phyloP scores from a whole-genome alignment of 257 asterid genomes.

The Avicennia marina region DNA sequence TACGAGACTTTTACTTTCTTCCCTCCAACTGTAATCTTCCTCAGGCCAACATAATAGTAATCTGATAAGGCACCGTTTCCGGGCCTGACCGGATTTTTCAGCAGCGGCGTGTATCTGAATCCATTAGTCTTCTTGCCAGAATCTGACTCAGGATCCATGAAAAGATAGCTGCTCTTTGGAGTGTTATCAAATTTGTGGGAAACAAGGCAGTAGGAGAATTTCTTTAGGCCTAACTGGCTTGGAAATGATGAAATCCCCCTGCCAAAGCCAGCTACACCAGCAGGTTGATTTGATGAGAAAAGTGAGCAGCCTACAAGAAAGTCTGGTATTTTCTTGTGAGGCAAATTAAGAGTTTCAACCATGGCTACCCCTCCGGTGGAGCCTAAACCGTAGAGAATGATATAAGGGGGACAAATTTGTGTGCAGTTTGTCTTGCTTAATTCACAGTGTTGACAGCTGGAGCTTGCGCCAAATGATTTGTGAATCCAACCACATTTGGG shows the following conservation, averaged over 20 bases:
- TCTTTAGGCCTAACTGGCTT: conserved; percentile 61
- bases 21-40: conserved; percentile 62
- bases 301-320: conserved; percentile 81
- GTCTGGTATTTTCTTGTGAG: conserved; percentile 28
- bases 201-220: conserved; percentile 68
- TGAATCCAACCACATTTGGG: conserved; percentile 84
- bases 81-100: conserved; percentile 33
- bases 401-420: conserved; percentile 75
- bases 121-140: conserved; percentile 31
- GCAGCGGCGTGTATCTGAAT: conserved; percentile 48
- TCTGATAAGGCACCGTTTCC: conserved; percentile 30
- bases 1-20: conserved; percentile 41
- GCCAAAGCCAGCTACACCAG: conserved; percentile 86
- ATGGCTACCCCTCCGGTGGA: conserved; percentile 71
- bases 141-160: conserved; percentile 41
- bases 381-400: conserved; percentile 72
- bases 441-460: conserved; percentile 50
- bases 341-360: conserved; percentile 52
- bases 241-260: conserved; percentile 68
- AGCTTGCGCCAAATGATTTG: conserved; percentile 28
- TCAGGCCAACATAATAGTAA: conserved; percentile 60
- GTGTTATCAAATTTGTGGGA: conserved; percentile 63
- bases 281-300: conserved; percentile 63
- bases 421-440: conserved; percentile 34
- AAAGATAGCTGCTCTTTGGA: conserved; percentile 35